Base-by-base conservation (phyloP, 805 yeast genomes). In the Cyberlindnera mycetangii region DNA sequence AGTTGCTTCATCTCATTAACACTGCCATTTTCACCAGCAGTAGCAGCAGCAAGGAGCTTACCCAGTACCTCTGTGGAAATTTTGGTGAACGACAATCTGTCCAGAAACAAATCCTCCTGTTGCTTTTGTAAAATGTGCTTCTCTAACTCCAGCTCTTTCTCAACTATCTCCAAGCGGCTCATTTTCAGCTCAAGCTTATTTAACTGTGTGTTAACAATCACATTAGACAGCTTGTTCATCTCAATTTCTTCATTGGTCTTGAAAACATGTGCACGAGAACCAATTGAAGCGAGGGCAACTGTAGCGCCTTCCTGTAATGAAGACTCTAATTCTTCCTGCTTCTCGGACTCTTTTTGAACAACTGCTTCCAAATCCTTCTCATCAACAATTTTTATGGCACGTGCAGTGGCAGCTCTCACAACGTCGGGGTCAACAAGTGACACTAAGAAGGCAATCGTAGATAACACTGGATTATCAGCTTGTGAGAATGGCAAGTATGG, bases 391-490 rank as follows among this genome's bases (percentile, higher is more conserved):
- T 52, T 48, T 6, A 81, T 72, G 0, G 89, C 89, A 39, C 81
- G 69, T 24, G 59, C 66, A 7, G 95, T 83, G 27, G 95, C 95
- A 10, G 90, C 89, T 44, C 81, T 79, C 0, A 92, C 96, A 18
- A 85, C 85, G 32, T 83, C 84, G 11, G 92, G 85, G 57, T 92
- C 97, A 15, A 89, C 95, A 39, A 90, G 67, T 31, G 88, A 82
- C 0, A 90, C 81, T 65, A 93, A 70, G 64, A 90, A 93, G 12
- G 96, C 83, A 50, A 93, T 75, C n/a, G 95, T 92, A 30, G 95
- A 84, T 69, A 93, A 75, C 4, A 93, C 89, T 2, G 99, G 99
- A 64, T 93, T 93, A 55, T 93, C 98, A 22, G 83, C 79, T 35
- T 88, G 78, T 30, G 88, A 79, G 39, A 87, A 83, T 12, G 98